Evolutionary conservation across 164 flowering plant genomes (phyloP), one percentile per base, ranked within the genome.

Genomic region (Dillenia suffruticosa): DNA sequence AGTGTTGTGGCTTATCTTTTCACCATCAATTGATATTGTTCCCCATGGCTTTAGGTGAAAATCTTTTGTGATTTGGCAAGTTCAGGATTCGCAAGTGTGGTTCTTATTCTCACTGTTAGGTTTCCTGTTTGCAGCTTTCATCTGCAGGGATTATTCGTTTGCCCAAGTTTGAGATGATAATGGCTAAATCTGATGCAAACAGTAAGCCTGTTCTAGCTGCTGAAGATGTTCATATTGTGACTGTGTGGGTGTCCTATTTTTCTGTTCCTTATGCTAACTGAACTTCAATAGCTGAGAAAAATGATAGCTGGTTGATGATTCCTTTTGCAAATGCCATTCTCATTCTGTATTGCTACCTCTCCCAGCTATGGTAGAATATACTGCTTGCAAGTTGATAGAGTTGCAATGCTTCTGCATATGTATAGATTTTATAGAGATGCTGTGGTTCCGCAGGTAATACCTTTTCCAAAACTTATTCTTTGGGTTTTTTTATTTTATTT

Each of bases 391-490:
- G 88, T 92, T 67, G 99, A 92, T 74, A 82, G 81, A 70, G 76
- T 85, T 62, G 94, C 90, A 32, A 95, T 92, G 97, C 79, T 79
- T 50, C 89, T 89, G 61, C 89, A 88, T 73, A 74, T 70, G 9
- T 85, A 92, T 70, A 76, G 97, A 67, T 85, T 95, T 74, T 95
- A 92, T 66, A 93, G 97, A 50, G 99, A 95, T 76, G 97, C 96
- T 71, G 90, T 90, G 62, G 77, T 95, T 13, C 96, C 79, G 61
- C 99, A 95, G 97, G 99, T 89, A 74, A 46, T 43, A 54, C 17
- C 48, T 62, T 13, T 63, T 59, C 62, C 54, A 62, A 14, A 2
- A 49, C 57, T 24, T 10, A 8, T 50, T 16, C 50, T 10, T 43
- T 59, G 32, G 5, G 3, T 26, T 26, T 26, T 1, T 24, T 26